phyloP scores from a whole-genome alignment of 371 early-diverging fungal species.

The Phascolomyces articulosus region DNA sequence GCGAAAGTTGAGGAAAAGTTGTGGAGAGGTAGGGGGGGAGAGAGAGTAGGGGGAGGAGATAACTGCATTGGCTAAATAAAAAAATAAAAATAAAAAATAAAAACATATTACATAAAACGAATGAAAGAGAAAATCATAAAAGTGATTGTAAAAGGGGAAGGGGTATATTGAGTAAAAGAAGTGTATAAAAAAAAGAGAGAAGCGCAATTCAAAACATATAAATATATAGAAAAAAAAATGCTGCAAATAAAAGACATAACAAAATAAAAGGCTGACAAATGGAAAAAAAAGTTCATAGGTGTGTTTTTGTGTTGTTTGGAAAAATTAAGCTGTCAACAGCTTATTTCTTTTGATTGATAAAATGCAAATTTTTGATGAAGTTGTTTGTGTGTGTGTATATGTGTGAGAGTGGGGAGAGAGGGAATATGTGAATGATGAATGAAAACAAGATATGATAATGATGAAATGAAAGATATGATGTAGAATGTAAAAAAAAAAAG shows the following conservation, averaged over 20 bases:
- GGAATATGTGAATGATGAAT: not conserved
- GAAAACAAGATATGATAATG: not conserved
- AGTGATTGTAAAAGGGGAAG: not conserved
- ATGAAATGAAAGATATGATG: not conserved
- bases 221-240: not conserved
- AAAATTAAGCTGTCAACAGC: not conserved
- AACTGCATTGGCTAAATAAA: not conserved
- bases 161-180: not conserved
- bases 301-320: too few species aligned
- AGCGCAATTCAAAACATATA: slow-evolving; percentile 6
- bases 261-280: slow-evolving; percentile 1
- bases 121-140: slow-evolving; percentile 2
- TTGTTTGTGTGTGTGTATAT: too few species aligned
- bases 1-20: too few species aligned
- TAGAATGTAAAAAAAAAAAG: too few species aligned
- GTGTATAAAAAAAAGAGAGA: slow-evolving; percentile 2
- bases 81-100: too few species aligned
- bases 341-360: not conserved
- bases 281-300: not conserved
- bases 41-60: not conserved
- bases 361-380: not conserved
- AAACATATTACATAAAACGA: slow-evolving; percentile 1
- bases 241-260: slow-evolving; percentile 4
- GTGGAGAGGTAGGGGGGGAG: not conserved
- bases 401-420: not conserved